Conservation (phyloP, 2,329 filamentous ascomycete genomes). For the Diaporthe helianthi region DNA sequence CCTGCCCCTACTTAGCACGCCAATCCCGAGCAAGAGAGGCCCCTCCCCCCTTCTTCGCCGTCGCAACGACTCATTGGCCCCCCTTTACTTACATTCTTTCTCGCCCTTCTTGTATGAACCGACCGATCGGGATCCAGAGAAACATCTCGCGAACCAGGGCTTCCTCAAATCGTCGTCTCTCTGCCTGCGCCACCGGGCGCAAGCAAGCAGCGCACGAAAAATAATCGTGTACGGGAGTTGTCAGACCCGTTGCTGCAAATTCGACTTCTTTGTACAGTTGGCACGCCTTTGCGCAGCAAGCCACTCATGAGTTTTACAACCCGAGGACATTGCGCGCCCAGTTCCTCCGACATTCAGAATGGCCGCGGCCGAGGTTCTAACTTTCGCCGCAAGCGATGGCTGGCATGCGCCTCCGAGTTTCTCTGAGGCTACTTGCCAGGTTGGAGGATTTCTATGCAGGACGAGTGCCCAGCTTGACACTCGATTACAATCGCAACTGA, state of each 20-base stretch:
- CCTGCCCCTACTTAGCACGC: slow-evolving; percentile 12
- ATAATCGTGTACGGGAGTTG: background rate
- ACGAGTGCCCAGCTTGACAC: slow-evolving; percentile 33
- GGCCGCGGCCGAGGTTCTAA: slow-evolving; percentile 59
- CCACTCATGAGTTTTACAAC: slow-evolving; percentile 57
- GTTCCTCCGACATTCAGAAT: slow-evolving; percentile 55
- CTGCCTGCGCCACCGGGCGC: background rate
- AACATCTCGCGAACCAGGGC: background rate
- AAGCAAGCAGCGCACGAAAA: background rate
- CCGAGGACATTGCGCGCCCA: slow-evolving; percentile 46
- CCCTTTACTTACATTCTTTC: slow-evolving; percentile 15
- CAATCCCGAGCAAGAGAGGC: slow-evolving; percentile 24
- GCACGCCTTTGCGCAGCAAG: slow-evolving; percentile 32
- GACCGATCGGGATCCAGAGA: background rate
- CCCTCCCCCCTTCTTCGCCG: slow-evolving; percentile 28
- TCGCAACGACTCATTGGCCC: slow-evolving; percentile 26
- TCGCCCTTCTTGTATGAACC: slow-evolving; percentile 35
- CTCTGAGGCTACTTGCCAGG: slow-evolving; percentile 46
- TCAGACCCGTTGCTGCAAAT: background rate
- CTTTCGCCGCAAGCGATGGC: slow-evolving; percentile 50
- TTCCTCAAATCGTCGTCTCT: slow-evolving; percentile 1
- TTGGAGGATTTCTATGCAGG: slow-evolving; percentile 40
- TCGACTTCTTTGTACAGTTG: background rate
- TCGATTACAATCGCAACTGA: slow-evolving; percentile 44
- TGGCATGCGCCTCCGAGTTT: slow-evolving; percentile 45